phyloP scores from a whole-genome alignment of 2,329 filamentous ascomycete genomes.

The Lachnellula arida region DNA sequence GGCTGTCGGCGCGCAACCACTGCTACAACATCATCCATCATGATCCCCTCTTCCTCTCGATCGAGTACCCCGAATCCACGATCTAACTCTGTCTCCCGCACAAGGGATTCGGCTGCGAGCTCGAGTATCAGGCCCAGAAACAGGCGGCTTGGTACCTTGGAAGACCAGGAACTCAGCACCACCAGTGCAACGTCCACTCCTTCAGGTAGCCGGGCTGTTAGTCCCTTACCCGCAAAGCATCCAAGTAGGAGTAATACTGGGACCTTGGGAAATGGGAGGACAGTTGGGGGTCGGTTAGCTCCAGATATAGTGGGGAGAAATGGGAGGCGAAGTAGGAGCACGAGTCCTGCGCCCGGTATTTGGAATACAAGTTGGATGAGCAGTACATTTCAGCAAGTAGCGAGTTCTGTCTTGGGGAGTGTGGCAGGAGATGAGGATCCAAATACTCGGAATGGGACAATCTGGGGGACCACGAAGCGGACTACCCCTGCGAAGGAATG shows the following conservation, averaged over 20 bases:
- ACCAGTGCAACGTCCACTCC: constrained; percentile 32
- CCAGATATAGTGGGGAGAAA: constrained; percentile 6
- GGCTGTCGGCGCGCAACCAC: constrained; percentile 11
- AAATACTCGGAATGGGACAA: constrained; percentile 3
- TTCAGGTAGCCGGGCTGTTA: constrained; percentile 40
- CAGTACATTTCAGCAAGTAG: constrained; percentile 29
- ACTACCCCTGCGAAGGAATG: constrained; percentile 18
- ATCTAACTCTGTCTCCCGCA: constrained; percentile 2
- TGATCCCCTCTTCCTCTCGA: constrained; percentile 13
- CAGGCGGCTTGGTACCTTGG: constrained; percentile 24
- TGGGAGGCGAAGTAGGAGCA: constrained; percentile 8
- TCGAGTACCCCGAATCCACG: constrained; percentile 5
- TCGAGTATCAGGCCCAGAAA: constrained; percentile 28
- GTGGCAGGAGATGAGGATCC: constrained; percentile 16
- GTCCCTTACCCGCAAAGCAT: constrained; percentile 45
- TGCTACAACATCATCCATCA: constrained; percentile 5
- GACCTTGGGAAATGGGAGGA: constrained; percentile 11
- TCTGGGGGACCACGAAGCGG: background rate
- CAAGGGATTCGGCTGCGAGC: constrained; percentile 4
- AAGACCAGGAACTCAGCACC: constrained; percentile 29
- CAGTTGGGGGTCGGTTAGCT: constrained; percentile 16
- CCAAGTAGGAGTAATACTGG: constrained; percentile 23
- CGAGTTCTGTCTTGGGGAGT: constrained; percentile 31
- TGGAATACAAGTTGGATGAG: constrained; percentile 29
- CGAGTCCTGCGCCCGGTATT: constrained; percentile 8